phyloP scores from a whole-genome alignment of 2,329 filamentous ascomycete species.

The Atkinsonella texensis region DNA sequence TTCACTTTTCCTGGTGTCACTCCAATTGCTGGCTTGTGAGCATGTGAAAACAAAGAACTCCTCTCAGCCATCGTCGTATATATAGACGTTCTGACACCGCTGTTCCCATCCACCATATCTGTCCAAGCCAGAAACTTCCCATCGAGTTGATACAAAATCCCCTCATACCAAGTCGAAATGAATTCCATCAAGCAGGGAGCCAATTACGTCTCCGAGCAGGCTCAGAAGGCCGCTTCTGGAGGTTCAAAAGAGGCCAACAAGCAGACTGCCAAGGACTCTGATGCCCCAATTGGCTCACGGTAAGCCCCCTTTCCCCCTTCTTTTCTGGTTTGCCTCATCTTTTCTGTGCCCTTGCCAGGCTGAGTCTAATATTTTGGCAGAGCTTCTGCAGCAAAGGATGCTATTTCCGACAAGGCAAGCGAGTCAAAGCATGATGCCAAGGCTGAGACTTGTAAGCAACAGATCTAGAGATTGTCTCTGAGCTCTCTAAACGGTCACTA shows the following conservation, averaged over 20 bases:
- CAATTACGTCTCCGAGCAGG: slow-evolving; percentile 53
- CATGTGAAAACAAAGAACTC: neutral
- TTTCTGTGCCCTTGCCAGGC: too few species aligned
- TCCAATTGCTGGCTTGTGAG: neutral
- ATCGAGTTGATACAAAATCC: too few species aligned
- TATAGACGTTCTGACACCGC: neutral
- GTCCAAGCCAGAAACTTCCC: too few species aligned
- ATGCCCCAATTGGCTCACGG: slow-evolving; percentile 41
- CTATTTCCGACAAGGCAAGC: slow-evolving; percentile 31
- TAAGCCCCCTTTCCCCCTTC: slow-evolving; percentile 14
- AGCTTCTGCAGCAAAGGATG: slow-evolving; percentile 34
- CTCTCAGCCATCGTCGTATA: neutral
- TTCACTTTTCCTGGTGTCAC: neutral
- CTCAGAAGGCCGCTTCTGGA: slow-evolving; percentile 42
- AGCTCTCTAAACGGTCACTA: neutral
- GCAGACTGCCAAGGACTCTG: slow-evolving; percentile 49
- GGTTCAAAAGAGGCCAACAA: slow-evolving; percentile 59
- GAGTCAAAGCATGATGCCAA: slow-evolving; percentile 28
- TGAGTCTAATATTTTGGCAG: slow-evolving; percentile 14
- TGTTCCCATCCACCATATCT: neutral
- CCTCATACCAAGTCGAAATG: slow-evolving; percentile 24
- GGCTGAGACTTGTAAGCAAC: slow-evolving; percentile 28
- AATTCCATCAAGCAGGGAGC: slow-evolving; percentile 45
- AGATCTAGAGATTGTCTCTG: slow-evolving; percentile 17
- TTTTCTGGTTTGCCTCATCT: neutral